Evolutionary conservation across 2,329 filamentous ascomycete genomes (phyloP), one percentile per base, ranked within the genome.

Genomic region (Scleromitrula shiraiana): DNA sequence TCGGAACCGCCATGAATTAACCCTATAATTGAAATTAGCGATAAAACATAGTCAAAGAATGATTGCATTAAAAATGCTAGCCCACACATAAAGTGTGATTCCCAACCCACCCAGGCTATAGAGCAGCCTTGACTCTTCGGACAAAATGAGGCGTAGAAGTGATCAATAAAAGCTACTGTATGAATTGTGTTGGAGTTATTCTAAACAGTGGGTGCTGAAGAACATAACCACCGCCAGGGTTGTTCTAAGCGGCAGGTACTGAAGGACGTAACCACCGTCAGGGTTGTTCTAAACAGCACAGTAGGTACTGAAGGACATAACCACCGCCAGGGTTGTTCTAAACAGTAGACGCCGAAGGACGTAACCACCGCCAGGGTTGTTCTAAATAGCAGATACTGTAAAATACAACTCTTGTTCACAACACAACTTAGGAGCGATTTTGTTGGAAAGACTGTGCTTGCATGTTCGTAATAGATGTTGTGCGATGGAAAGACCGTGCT

Each of bases 91-190:
- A 42, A 24, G 20, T 42, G 40, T 42, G 19, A 42, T 32, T 42
- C 27, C 40, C 40, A 12, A 42, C 27, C 27, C 40, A 42, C 20
- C 27, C 27, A 42, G 40, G 20, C 27, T 33, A 42, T 42, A 42
- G 40, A 42, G 40, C 40, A 42, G 40, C 27, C 40, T 42, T 42
- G 40, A 42, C 40, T 42, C 40, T 32, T 42, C 14, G 27, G 12
- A 14, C 12, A 24, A 41, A 42, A 9, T 30, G 17, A 42, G 14
- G 19, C 4, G 5, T 30, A 33, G 27, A 33, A 33, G 40, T 15
- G 27, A 33, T 42, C 27, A 23, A 32, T n/a, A 17, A 33, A 33
- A 15, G 27, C 40, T 32, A 29, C 12, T n/a, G 7, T 15, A 33
- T 30, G 1, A 33, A 8, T 32, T 17, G 14, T 32, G 27, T 15